Conservation (phyloP, 768 basidiomycete species). For the Lactifluus piperatus region DNA sequence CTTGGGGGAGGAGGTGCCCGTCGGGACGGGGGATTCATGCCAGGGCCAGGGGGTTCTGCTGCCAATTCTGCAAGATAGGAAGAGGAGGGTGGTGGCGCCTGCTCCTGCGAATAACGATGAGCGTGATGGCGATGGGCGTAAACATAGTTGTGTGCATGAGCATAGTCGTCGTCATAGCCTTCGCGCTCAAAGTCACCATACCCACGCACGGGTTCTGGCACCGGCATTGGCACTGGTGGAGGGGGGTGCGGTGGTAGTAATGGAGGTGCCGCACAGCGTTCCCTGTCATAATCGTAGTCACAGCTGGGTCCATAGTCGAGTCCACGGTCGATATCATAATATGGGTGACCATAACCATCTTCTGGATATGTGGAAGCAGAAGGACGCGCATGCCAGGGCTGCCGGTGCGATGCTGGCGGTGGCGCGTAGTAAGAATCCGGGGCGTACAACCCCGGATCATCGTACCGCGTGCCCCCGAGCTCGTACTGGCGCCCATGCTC, state of each 20-base stretch:
- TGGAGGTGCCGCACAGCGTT: background rate
- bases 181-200: constrained; percentile 3
- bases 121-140: background rate
- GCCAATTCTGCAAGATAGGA: no score
- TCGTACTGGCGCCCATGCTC: constrained; percentile 13
- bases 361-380: background rate
- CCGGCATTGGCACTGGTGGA: no score
- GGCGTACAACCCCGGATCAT: constrained; percentile 1
- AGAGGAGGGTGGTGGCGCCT: no score
- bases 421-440: constrained; percentile 12
- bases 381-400: constrained; percentile 6
- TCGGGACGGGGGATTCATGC: no score
- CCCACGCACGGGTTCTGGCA: background rate
- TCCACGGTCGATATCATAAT: background rate
- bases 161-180: background rate
- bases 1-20: no score
- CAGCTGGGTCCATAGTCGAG: background rate
- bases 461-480: constrained; percentile 10
- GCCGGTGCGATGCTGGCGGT: constrained; percentile 4
- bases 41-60: no score
- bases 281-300: constrained; percentile 1
- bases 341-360: background rate
- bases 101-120: background rate
- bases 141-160: background rate
- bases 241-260: background rate